phyloP scores from a whole-genome alignment of 2,329 filamentous ascomycete genomes.

The Colletotrichum cordylinicola region DNA sequence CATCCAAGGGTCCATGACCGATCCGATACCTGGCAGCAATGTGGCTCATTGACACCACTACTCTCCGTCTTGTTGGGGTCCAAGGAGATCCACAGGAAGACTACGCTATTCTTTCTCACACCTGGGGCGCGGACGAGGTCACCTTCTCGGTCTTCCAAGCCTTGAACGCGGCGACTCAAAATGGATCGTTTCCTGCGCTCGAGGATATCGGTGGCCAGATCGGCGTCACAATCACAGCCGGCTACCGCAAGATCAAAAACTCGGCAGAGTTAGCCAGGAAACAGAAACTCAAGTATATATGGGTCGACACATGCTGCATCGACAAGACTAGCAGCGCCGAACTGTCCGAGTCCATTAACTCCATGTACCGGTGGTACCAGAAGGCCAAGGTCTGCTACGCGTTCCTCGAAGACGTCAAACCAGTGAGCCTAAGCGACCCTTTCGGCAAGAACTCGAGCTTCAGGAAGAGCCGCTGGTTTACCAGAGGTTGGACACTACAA shows the following conservation, averaged over 20 bases:
- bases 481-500: not conserved
- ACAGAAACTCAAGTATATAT: slow-evolving; percentile 21
- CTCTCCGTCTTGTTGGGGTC: slow-evolving; percentile 26
- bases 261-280: slow-evolving; percentile 16
- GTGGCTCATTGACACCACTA: slow-evolving; percentile 30
- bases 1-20: not conserved
- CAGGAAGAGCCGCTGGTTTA: not conserved
- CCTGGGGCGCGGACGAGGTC: slow-evolving; percentile 37
- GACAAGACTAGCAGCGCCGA: slow-evolving; percentile 11
- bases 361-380: slow-evolving; percentile 26
- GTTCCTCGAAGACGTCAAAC: slow-evolving; percentile 33
- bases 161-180: not conserved
- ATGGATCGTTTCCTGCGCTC: not conserved
- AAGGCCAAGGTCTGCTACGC: slow-evolving; percentile 26
- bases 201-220: not conserved
- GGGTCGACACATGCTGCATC: slow-evolving; percentile 28
- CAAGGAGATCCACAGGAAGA: slow-evolving; percentile 17
- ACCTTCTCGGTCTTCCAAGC: slow-evolving; percentile 27
- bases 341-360: slow-evolving; percentile 26
- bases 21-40: slow-evolving; percentile 18
- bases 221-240: not conserved
- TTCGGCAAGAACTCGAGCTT: slow-evolving; percentile 60
- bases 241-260: not conserved
- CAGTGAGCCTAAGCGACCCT: slow-evolving; percentile 61
- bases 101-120: slow-evolving; percentile 43